Evolutionary conservation across 345 rosid genomes (phyloP), one percentile per base, ranked within the genome.

Genomic region (Theobroma cacao): DNA sequence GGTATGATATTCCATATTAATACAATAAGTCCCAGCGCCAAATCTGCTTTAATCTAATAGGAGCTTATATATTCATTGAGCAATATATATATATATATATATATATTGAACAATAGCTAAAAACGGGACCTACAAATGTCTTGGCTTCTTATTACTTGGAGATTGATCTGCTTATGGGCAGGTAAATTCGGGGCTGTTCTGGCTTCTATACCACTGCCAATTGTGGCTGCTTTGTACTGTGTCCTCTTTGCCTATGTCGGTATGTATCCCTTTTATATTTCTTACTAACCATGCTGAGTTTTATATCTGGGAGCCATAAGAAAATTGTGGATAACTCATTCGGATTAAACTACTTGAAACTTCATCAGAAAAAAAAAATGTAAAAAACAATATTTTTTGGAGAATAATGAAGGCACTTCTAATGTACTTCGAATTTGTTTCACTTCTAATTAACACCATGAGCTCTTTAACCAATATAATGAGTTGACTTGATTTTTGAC

Each of bases 151-250:
- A n/a, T 48, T 34, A n/a, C 20, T 47, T 20, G 30, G 1, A 38
- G 48, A 38, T 47, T 56, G 22, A n/a, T 74, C 65, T 50, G 45
- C 59, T 64, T 53, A 58, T 58, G 80, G 71, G 78, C 90, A 95
- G 98, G 98, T 62, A 93, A 94, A 86, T 94, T 92, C 24, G 95
- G 99, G n/a, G 95, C 98, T 43, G 83, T 96, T 86, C 83, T 94
- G 75, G 98, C 98, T 50, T 96, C 98, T 0, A 90, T 94, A 81
- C 98, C 97, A 3, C 76, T 93, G 76, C 97, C 97, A 0, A 91
- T 96, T 45, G 50, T 92, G 22, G 98, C 97, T 43, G 98, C 98
- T 56, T 10, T 92, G 73, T 90, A 92, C 79, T 96, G 99, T 75
- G 87, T 96, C 65, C 91, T 96, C 43, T 93, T 88, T 52, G 95